phyloP scores from a whole-genome alignment of 495 filamentous ascomycete species.

The Sabuloglossum arenarium region DNA sequence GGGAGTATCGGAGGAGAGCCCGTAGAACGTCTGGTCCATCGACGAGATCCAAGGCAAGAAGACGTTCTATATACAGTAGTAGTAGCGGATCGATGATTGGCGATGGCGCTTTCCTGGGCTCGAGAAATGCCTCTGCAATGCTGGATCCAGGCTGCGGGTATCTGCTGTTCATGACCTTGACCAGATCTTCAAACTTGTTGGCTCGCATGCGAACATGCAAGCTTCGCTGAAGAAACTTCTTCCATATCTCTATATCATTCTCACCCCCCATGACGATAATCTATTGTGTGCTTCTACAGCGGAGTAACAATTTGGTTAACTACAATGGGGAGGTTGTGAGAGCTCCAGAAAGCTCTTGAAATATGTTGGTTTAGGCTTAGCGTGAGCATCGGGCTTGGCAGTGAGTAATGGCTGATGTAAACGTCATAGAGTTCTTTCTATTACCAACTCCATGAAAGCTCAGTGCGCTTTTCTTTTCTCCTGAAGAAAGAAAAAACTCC shows the following conservation, averaged over 20 bases:
- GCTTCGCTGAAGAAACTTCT: slow-evolving; percentile 24
- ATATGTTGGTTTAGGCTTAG: too few species aligned
- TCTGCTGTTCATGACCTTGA: slow-evolving; percentile 18
- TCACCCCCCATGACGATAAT: neutral
- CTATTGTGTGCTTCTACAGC: neutral
- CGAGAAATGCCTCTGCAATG: slow-evolving; percentile 39
- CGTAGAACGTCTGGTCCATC: slow-evolving; percentile 33
- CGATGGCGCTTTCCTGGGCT: slow-evolving; percentile 25
- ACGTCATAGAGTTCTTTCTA: too few species aligned
- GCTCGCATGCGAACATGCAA: slow-evolving; percentile 23
- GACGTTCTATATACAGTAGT: slow-evolving; percentile 37
- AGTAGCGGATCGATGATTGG: slow-evolving; percentile 41
- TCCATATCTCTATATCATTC: slow-evolving; percentile 23
- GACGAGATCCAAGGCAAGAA: slow-evolving; percentile 31
- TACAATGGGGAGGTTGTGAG: too few species aligned
- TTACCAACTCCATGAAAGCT: too few species aligned
- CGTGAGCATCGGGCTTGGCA: too few species aligned
- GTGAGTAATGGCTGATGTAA: too few species aligned
- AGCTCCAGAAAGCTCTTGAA: too few species aligned
- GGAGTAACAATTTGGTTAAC: neutral
- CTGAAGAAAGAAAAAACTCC: too few species aligned
- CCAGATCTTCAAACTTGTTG: slow-evolving; percentile 23
- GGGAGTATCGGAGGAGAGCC: slow-evolving; percentile 39
- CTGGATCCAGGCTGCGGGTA: slow-evolving; percentile 22
- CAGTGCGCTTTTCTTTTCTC: too few species aligned